phyloP scores from a whole-genome alignment of 306 rosid genomes.

The Corylus americana region DNA sequence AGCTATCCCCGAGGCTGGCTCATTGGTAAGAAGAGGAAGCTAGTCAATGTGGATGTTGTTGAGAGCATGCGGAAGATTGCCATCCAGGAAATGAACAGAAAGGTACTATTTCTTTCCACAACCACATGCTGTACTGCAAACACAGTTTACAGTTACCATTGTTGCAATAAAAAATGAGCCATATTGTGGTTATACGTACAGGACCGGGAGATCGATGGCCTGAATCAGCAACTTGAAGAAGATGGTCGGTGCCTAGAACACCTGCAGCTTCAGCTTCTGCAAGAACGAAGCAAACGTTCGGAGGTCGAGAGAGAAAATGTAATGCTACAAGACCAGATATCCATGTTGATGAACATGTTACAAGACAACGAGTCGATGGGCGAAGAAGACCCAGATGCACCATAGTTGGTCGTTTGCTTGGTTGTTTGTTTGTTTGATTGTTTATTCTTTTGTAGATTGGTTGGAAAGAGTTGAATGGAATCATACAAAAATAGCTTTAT shows the following conservation, averaged over 20 bases:
- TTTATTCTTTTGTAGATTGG: constrained; percentile 48
- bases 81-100: constrained; percentile 94
- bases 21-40: constrained; percentile 90
- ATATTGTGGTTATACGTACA: constrained; percentile 20
- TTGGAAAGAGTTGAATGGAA: constrained; percentile 20
- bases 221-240: constrained; percentile 84
- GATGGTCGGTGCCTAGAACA: constrained; percentile 72
- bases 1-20: constrained; percentile 90
- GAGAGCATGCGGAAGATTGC: constrained; percentile 97
- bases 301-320: constrained; percentile 73
- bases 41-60: constrained; percentile 92
- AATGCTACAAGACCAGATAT: constrained; percentile 77
- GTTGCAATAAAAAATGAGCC: not conserved
- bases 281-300: constrained; percentile 70
- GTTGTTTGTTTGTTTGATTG: not conserved
- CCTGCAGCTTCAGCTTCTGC: constrained; percentile 79
- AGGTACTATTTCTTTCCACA: constrained; percentile 48
- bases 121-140: not conserved
- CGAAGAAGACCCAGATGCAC: constrained; percentile 55
- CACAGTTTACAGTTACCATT: not conserved
- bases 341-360: constrained; percentile 92
- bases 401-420: constrained; percentile 18
- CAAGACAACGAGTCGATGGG: constrained; percentile 58
- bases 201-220: constrained; percentile 88
- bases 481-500: not conserved